Conservation (phyloP, 2,329 filamentous ascomycete genomes). For the Fusarium austroafricanum region DNA sequence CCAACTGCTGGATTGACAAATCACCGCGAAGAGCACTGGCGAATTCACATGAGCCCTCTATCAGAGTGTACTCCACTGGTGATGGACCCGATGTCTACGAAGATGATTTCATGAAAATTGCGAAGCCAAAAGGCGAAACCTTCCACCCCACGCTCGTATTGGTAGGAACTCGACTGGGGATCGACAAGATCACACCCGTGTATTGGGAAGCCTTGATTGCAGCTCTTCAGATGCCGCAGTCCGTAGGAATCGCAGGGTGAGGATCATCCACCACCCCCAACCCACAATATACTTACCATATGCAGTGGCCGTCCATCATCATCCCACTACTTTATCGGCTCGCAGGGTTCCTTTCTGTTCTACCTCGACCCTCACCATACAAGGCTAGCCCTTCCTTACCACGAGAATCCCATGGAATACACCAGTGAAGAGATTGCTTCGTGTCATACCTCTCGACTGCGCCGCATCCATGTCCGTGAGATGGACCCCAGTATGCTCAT, state of each 20-base stretch:
- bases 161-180: conserved; percentile 88
- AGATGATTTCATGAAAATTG: conserved; percentile 84
- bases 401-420: conserved; percentile 67
- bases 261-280: conserved; percentile 38
- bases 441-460: conserved; percentile 87
- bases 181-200: conserved; percentile 92
- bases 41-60: conserved; percentile 70
- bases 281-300: conserved; percentile 20
- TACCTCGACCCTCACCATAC: conserved; percentile 96
- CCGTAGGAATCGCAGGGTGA: conserved; percentile 95
- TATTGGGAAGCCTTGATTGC: conserved; percentile 95
- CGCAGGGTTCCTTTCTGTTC: conserved; percentile 81
- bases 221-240: conserved; percentile 86
- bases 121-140: conserved; percentile 70
- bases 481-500: conserved; percentile 99
- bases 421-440: conserved; percentile 79
- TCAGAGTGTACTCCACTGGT: conserved; percentile 89
- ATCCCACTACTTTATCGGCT: conserved; percentile 74
- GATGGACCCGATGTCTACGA: conserved; percentile 94
- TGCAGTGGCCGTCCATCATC: conserved; percentile 88
- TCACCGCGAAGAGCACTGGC: conserved; percentile 73
- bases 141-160: conserved; percentile 91
- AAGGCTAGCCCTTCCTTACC: conserved; percentile 76
- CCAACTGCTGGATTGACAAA: conserved; percentile 2
- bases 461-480: conserved; percentile 84